phyloP scores from a whole-genome alignment of 257 asterid genomes.

The Ehretia macrophylla region DNA sequence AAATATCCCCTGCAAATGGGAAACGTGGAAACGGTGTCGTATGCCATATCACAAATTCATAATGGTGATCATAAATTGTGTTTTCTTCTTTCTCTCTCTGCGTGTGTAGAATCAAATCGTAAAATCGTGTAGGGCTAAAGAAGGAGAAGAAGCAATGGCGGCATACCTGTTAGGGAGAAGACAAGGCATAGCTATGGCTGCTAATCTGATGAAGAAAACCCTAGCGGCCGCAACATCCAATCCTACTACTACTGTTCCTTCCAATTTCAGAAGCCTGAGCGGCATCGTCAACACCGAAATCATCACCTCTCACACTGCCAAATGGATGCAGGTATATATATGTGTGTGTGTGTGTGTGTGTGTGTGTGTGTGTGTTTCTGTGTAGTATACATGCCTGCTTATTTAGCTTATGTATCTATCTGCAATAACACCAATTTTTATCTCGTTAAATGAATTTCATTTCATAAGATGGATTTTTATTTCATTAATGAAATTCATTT shows the following conservation, averaged over 20 bases:
- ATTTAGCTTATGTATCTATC: background rate
- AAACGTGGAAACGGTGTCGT: background rate
- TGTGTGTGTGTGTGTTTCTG: background rate
- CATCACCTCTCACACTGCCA: constrained; percentile 64
- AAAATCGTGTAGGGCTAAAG: background rate
- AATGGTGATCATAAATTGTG: background rate
- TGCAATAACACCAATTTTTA: too few relatives aligned
- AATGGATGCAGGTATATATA: constrained; percentile 78
- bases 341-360: background rate
- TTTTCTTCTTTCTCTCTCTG: background rate
- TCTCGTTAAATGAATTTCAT: too few relatives aligned
- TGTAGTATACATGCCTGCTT: background rate
- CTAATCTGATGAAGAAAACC: constrained; percentile 46
- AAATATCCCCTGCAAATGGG: too few relatives aligned
- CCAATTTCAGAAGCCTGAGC: constrained; percentile 37
- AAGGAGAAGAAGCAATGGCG: constrained; percentile 12
- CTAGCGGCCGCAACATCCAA: constrained; percentile 27
- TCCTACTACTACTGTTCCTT: constrained; percentile 17
- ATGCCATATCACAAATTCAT: too few relatives aligned
- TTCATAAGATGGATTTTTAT: background rate
- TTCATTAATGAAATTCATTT: background rate
- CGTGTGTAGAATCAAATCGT: background rate
- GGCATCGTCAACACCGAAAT: constrained; percentile 46
- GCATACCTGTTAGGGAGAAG: constrained; percentile 34
- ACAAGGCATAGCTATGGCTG: constrained; percentile 34